A percentile compares a stretch with the other conserved stretches of the same genome.
Conservation (phyloP, 2,329 filamentous ascomycete genomes). For the Fusarium beomiforme region DNA sequence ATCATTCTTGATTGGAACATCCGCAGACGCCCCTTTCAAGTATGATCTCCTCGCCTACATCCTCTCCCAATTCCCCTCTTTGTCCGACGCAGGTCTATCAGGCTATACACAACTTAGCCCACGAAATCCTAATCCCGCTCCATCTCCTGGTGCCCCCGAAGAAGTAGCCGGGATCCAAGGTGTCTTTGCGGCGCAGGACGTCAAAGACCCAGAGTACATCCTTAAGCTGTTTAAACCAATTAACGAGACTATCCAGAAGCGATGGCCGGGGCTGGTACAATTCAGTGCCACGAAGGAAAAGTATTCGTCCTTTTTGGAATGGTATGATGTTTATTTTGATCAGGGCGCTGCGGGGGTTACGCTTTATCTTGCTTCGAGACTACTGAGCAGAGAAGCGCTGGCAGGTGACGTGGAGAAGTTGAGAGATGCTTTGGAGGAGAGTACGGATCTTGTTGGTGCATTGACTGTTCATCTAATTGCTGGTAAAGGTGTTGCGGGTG, state of each 20-base stretch:
- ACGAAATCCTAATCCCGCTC: conserved; percentile 48
- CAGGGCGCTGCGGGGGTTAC: conserved; percentile 48
- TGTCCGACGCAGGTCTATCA: conserved; percentile 62
- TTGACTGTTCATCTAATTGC: conserved; percentile 54
- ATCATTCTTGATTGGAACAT: conserved; percentile 35
- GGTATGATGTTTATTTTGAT: conserved; percentile 52
- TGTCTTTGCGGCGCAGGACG: conserved; percentile 50
- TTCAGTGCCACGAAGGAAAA: conserved; percentile 25
- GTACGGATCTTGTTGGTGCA: conserved; percentile 40
- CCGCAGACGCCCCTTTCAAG: conserved; percentile 48
- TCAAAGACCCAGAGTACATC: conserved; percentile 41
- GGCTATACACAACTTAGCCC: conserved; percentile 56
- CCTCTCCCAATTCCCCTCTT: conserved; percentile 55
- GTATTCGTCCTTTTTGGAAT: conserved; percentile 51
- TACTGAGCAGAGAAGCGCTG: conserved; percentile 53
- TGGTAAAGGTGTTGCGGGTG: conserved; percentile 57
- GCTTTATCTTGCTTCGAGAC: conserved; percentile 53
- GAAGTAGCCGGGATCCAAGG: conserved; percentile 51
- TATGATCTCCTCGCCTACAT: conserved; percentile 60
- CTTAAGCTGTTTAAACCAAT: conserved; percentile 47
- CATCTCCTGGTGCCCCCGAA: conserved; percentile 47
- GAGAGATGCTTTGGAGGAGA: conserved; percentile 50
- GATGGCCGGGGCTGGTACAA: conserved; percentile 47
- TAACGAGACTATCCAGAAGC: conserved; percentile 50
- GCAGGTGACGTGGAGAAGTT: conserved; percentile 40